These are phyloP conservation scores for Vitis rupestris DNA, from an alignment of 164 flowering plant species.

Conservation along the genomic window DNA sequence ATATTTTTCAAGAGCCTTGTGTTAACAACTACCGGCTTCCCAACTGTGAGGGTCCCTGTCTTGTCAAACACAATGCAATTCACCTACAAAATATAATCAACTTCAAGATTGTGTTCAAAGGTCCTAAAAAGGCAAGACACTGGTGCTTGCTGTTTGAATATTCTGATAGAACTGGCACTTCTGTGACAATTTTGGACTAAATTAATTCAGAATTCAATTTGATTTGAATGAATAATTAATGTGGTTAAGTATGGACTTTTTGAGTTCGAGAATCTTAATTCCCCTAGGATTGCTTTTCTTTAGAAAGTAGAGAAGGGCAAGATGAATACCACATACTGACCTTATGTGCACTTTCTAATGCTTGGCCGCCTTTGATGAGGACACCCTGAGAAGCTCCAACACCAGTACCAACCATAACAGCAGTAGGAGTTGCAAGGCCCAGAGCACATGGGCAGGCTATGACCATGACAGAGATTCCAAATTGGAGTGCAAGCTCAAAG, in stretches of 20 bases:
- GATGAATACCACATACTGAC: slow-evolving; percentile 24
- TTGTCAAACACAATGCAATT: slow-evolving; percentile 82
- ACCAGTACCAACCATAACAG: slow-evolving; percentile 94
- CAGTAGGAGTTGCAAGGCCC: slow-evolving; percentile 88
- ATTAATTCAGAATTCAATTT: too few relatives aligned
- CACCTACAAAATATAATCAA: slow-evolving; percentile 38
- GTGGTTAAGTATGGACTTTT: too few relatives aligned
- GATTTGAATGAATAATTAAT: too few relatives aligned
- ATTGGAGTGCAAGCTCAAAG: slow-evolving; percentile 80
- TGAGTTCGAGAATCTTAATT: too few relatives aligned
- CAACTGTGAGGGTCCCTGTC: slow-evolving; percentile 84
- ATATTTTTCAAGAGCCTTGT: slow-evolving; percentile 54
- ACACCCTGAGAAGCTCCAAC: slow-evolving; percentile 84
- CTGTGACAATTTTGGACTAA: too few relatives aligned
- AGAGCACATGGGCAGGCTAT: slow-evolving; percentile 95
- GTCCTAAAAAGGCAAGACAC: too few relatives aligned
- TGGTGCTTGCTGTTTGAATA: too few relatives aligned
- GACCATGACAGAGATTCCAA: slow-evolving; percentile 85
- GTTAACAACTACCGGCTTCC: slow-evolving; percentile 68
- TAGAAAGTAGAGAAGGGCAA: background rate
- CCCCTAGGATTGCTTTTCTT: background rate
- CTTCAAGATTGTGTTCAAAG: background rate
- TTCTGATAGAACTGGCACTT: too few relatives aligned
- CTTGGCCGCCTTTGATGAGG: slow-evolving; percentile 83
- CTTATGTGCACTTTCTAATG: slow-evolving; percentile 81